A percentile compares a stretch with the other conserved stretches of the same genome.
Evolutionary conservation across 306 rosid genomes (phyloP).

Genomic region (Gastrolobium villosum): DNA sequence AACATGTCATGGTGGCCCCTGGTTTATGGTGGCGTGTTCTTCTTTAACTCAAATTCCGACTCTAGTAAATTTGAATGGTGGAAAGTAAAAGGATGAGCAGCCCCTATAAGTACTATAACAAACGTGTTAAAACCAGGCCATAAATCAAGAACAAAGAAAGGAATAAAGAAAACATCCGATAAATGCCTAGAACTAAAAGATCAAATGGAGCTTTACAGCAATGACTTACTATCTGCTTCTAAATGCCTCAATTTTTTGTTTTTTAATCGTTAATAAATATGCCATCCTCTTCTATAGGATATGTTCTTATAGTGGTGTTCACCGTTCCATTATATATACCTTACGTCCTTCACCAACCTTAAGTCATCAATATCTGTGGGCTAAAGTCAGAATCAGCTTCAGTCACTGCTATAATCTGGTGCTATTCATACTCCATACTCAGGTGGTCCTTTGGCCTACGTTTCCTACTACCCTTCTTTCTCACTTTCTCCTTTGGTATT

Average conservation of each 20-base stretch:
- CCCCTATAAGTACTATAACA: neutral
- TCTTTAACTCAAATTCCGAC: no score
- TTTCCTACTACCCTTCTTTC: slow-evolving; percentile 64
- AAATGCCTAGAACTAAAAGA: slow-evolving; percentile 31
- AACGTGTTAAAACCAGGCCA: neutral
- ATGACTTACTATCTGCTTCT: slow-evolving; percentile 39
- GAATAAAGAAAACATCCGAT: neutral
- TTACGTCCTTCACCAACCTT: slow-evolving; percentile 29
- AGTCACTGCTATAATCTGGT: slow-evolving; percentile 27
- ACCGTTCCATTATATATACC: slow-evolving; percentile 24
- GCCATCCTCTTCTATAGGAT: slow-evolving; percentile 30
- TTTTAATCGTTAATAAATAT: neutral
- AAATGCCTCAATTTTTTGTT: slow-evolving; percentile 11
- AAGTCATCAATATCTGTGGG: slow-evolving; percentile 14
- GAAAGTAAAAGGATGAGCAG: neutral
- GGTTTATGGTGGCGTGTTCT: no score
- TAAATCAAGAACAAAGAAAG: slow-evolving; percentile 27
- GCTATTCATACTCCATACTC: slow-evolving; percentile 44
- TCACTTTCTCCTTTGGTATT: slow-evolving; percentile 59
- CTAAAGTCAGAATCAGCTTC: slow-evolving; percentile 38
- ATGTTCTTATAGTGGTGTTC: slow-evolving; percentile 19
- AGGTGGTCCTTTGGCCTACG: slow-evolving; percentile 64
- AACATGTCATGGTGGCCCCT: no score
- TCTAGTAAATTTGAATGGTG: no score
- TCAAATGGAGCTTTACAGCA: slow-evolving; percentile 35